Evolutionary conservation across 2,329 filamentous ascomycete species (phyloP).

Genomic region (Talaromyces albobiverticillius): DNA sequence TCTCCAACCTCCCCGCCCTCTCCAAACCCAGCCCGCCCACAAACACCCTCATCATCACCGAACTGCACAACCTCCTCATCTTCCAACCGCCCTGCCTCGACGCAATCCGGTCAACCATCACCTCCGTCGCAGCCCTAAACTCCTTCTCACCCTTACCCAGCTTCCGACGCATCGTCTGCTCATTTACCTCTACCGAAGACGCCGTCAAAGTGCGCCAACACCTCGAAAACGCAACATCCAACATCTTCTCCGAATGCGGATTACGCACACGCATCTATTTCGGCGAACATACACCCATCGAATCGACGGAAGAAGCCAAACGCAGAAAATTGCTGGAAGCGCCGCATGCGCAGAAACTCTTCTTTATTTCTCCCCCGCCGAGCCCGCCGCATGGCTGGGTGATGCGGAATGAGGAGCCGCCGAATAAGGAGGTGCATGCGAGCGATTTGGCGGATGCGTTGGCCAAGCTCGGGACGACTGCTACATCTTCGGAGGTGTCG

Average conservation of each 20-base stretch:
- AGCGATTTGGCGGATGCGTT: slow-evolving; percentile 59
- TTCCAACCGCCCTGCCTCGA: slow-evolving; percentile 46
- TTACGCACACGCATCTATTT: slow-evolving; percentile 50
- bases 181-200: slow-evolving; percentile 42
- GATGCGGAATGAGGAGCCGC: slow-evolving; percentile 60
- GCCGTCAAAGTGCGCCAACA: slow-evolving; percentile 43
- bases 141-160: slow-evolving; percentile 52
- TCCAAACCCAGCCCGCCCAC: slow-evolving; percentile 45
- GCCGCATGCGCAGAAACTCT: slow-evolving; percentile 59
- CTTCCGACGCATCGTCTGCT: slow-evolving; percentile 50
- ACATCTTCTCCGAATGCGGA: slow-evolving; percentile 7
- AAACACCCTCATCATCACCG: slow-evolving; percentile 52
- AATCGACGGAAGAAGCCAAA: slow-evolving; percentile 26
- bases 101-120: slow-evolving; percentile 42
- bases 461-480: slow-evolving; percentile 44
- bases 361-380: slow-evolving; percentile 65
- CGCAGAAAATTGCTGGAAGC: slow-evolving; percentile 50
- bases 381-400: slow-evolving; percentile 65
- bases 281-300: slow-evolving; percentile 50
- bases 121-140: slow-evolving; percentile 42
- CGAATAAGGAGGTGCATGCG: slow-evolving; percentile 64
- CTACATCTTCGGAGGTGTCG: slow-evolving; percentile 8
- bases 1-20: slow-evolving; percentile 45
- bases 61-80: slow-evolving; percentile 44
- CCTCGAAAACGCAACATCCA: slow-evolving; percentile 31